These are phyloP conservation scores for Candida sanyiensis DNA, from an alignment of 805 yeast genomes.

Conservation along the genomic window DNA sequence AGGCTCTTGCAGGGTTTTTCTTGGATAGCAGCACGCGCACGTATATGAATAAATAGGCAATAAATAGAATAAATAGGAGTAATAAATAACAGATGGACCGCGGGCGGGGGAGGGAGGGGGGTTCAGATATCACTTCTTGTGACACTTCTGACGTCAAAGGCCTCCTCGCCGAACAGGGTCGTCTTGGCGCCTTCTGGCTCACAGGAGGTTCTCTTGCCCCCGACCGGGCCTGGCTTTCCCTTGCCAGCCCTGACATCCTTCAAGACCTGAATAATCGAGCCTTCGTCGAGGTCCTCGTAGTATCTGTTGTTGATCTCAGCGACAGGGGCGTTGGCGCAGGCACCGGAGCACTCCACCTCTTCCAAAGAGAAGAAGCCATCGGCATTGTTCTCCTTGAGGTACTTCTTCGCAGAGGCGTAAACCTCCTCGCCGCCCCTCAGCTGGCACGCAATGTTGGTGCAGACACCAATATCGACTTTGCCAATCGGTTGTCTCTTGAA, in stretches of 20 bases:
- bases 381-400: slow-evolving; percentile 61
- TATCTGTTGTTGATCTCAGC: slow-evolving; percentile 78
- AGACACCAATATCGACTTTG: slow-evolving; percentile 74
- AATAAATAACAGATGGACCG: slow-evolving; percentile 4
- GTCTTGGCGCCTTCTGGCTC: slow-evolving; percentile 74
- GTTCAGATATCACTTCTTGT: slow-evolving; percentile 64
- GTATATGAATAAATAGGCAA: slow-evolving; percentile 1
- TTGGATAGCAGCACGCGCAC: not conserved
- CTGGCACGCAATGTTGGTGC: slow-evolving; percentile 89
- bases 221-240: slow-evolving; percentile 63
- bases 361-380: slow-evolving; percentile 76
- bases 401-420: slow-evolving; percentile 59
- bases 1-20: no score
- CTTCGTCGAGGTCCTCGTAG: slow-evolving; percentile 75
- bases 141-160: slow-evolving; percentile 61
- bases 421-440: slow-evolving; percentile 78
- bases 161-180: slow-evolving; percentile 52
- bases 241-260: slow-evolving; percentile 59
- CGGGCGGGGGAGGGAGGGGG: not conserved
- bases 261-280: slow-evolving; percentile 54
- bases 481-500: slow-evolving; percentile 84
- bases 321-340: slow-evolving; percentile 90
- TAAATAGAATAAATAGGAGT: slow-evolving; percentile 3
- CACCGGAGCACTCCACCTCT: slow-evolving; percentile 89
- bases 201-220: slow-evolving; percentile 56